Conservation (phyloP, 2,329 filamentous ascomycete species). For the Ophiostoma sp. region DNA sequence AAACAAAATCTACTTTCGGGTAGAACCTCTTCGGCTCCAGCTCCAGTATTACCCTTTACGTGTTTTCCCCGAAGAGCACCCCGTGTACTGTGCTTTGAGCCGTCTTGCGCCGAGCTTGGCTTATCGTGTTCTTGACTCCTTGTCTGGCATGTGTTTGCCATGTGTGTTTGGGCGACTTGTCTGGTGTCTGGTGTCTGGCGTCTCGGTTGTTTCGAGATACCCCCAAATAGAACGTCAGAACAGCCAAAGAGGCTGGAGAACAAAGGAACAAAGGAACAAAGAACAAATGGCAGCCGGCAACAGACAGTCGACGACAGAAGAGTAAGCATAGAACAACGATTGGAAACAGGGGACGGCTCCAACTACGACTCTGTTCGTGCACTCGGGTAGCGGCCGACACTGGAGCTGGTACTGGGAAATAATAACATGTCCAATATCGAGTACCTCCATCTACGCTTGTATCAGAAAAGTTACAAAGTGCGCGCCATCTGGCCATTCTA, state of each 20-base stretch:
- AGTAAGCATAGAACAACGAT: not conserved
- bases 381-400: not conserved
- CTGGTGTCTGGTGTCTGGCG: not conserved
- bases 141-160: constrained; percentile 19
- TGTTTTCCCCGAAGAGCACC: not conserved
- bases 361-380: not conserved
- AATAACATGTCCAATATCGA: not conserved
- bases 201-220: not conserved
- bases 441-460: constrained; percentile 1
- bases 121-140: not conserved
- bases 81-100: not conserved
- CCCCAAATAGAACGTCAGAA: too few relatives aligned
- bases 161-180: not conserved
- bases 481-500: not conserved
- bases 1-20: constrained; percentile 10
- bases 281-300: not conserved
- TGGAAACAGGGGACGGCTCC: not conserved
- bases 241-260: not conserved
- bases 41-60: constrained; percentile 1
- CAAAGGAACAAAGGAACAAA: not conserved
- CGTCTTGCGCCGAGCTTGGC: not conserved
- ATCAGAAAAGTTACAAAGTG: constrained; percentile 11
- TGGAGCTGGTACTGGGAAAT: not conserved
- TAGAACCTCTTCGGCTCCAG: constrained; percentile 11
- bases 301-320: not conserved